A percentile compares a stretch with the other conserved stretches of the same genome.
Conservation (phyloP, 768 basidiomycete species). For the Boletus reticulatus region DNA sequence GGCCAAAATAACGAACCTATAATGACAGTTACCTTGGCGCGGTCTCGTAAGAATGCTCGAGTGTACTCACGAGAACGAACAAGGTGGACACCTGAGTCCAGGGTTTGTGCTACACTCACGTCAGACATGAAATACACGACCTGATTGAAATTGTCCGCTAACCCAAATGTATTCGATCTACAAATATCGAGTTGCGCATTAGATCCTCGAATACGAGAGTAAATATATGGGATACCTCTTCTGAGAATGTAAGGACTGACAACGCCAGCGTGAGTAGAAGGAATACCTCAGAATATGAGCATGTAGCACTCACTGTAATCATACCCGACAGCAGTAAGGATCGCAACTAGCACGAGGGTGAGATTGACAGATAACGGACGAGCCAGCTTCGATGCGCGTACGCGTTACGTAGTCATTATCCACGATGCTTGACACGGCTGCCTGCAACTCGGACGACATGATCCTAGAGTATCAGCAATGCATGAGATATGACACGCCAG, state of each 20-base stretch:
- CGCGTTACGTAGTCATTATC: neutral
- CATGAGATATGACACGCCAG: neutral
- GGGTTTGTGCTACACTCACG: neutral
- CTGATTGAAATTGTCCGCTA: neutral
- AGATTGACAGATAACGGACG: neutral
- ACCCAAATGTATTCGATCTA: neutral
- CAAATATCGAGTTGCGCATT: neutral
- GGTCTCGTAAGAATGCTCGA: no score
- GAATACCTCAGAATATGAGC: neutral
- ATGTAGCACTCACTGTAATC: constrained; percentile 4
- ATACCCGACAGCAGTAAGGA: constrained; percentile 5
- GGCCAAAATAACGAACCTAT: constrained; percentile 14
- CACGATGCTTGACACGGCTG: neutral
- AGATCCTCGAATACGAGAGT: neutral
- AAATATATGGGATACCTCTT: constrained; percentile 1
- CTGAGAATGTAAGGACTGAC: constrained; percentile 8
- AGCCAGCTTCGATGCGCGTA: neutral
- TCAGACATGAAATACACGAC: neutral
- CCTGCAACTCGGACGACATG: neutral
- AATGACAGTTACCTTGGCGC: neutral
- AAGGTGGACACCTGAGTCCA: constrained; percentile 4
- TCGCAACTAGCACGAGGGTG: neutral
- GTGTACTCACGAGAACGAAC: constrained; percentile 1
- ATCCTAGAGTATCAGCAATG: neutral
- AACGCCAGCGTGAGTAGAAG: neutral